Evolutionary conservation across 1,284 basidiomycete genomes (phyloP), one percentile per base, ranked within the genome.

Genomic region (Caloboletus inedulis): DNA sequence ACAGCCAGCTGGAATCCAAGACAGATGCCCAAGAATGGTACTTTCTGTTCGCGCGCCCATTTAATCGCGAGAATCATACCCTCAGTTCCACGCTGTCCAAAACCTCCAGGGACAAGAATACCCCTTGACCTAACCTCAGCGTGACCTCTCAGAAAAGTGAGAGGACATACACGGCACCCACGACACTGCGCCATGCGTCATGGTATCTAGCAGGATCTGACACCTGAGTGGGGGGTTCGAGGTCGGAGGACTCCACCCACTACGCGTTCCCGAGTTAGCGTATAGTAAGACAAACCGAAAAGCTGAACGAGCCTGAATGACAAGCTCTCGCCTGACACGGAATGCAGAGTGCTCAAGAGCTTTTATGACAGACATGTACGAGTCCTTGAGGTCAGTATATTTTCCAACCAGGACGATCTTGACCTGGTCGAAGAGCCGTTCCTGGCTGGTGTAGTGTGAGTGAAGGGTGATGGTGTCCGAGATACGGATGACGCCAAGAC

Each of bases 281-380:
- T 33, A 13, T 21, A 30, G 57, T 12, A 23, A 49, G n/a, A 25
- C 25, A 43, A 33, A 50, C 46, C 7, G 18, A 47, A 56, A 16
- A 18, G 34, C 46, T 31, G 12, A 10, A 73, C 80, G 46, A 60
- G 89, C 92, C 64, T 91, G 81, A 27, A 97, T 77, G 51, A 78
- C 78, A 39, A 98, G 79, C 68, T 91, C 95, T 55, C 92, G 79
- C 55, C 87, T 87, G 58, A 95, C 91, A 45, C 92, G 83, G 76
- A 99, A 91, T 0, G 94, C 91, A 6, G 96, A 94, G 72, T 99
- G 96, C 72, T 99, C 96, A 39, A 99, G 80, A 25, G 97, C 85
- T 77, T 99, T 99, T 68, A 89, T 89, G 49, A 99, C 97, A 34
- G 91, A 94, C 91, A 98, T 98, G 73, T 99, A 99, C 34, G 94